Evolutionary conservation across 1,284 basidiomycete species (phyloP), one percentile per base, ranked within the genome.

Genomic region (Apiotrichum brassicae): DNA sequence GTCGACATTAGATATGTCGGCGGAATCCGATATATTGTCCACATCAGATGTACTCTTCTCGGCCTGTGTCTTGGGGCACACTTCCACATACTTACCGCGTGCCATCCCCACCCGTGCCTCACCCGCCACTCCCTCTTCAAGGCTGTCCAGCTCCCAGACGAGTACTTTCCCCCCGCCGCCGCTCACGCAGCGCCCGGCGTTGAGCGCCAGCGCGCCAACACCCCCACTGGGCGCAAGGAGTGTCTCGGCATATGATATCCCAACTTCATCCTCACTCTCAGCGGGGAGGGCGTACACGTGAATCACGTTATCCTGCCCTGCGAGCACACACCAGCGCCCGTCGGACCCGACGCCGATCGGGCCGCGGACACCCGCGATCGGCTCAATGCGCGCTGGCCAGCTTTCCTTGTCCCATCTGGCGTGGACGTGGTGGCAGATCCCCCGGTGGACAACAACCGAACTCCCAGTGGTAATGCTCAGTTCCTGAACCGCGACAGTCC

Each of bases 401-500:
- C 55, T 49, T 9, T 45, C 56, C 12, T 34, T 52, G 18, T 35
- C 46, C 18, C 51, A 44, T 20, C 37, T 47, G 22, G 60, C 33
- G 23, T 62, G 58, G 7, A 68, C 63, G 23, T 65, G 57, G 43
- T 58, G 68, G 48, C 62, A 64, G 20, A 68, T 66, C 4, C 66
- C 66, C 13, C 66, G 53, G 26, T 46, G 39, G 12, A 64, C 56
- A 56, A 43, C 56, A 66, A 46, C 62, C 62, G 20, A 67, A 65
- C 4, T 65, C 65, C 13, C 66, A 51, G 26, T 44, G 23, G 14
- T 37, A 30, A 73, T 62, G 3, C 44, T 41, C 14, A 74, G 59
- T 45, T 72, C 69, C 50, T 74, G 72, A 3, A 72, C 64, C 0
- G 70, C 67, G 1, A 71, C 58, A 1, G 67, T 73, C 72, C 72